These are phyloP conservation scores for Fusarium palustre DNA, from an alignment of 2,329 filamentous ascomycete genomes.

Conservation along the genomic window DNA sequence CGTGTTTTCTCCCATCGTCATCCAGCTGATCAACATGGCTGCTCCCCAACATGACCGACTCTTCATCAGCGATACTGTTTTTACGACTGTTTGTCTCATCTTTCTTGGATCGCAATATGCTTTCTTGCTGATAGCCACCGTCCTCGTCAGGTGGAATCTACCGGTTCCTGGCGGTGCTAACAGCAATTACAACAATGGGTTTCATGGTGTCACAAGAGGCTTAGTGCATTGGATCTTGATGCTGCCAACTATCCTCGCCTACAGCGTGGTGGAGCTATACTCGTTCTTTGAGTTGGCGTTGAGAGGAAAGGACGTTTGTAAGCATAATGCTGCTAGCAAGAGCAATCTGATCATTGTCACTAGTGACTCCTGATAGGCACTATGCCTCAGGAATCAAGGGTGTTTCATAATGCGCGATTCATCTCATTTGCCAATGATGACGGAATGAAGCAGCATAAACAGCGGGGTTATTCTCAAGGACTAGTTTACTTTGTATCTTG, in stretches of 20 bases:
- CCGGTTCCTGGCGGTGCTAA: conserved; percentile 1
- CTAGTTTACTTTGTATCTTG: not conserved
- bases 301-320: conserved; percentile 30
- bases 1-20: conserved; percentile 16
- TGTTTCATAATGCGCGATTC: fast-evolving
- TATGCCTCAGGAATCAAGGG: too few species aligned
- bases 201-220: conserved; percentile 13
- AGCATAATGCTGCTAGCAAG: conserved; percentile 32
- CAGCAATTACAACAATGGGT: conserved; percentile 11
- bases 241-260: conserved; percentile 31
- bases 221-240: conserved; percentile 31
- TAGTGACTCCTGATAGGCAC: not conserved
- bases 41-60: conserved; percentile 12
- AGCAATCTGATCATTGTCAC: conserved; percentile 16
- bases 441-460: fast-evolving
- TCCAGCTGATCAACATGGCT: conserved; percentile 24
- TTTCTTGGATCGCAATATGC: conserved; percentile 26
- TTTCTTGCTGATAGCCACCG: conserved; percentile 14
- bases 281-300: conserved; percentile 36
- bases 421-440: not conserved
- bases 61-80: conserved; percentile 15
- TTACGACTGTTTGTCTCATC: conserved; percentile 20
- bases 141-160: conserved; percentile 27
- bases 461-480: fast-evolving
- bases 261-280: conserved; percentile 34